Base-by-base conservation (phyloP, 108 stramenopile species). In the Chaetoceros tenuissimus region DNA sequence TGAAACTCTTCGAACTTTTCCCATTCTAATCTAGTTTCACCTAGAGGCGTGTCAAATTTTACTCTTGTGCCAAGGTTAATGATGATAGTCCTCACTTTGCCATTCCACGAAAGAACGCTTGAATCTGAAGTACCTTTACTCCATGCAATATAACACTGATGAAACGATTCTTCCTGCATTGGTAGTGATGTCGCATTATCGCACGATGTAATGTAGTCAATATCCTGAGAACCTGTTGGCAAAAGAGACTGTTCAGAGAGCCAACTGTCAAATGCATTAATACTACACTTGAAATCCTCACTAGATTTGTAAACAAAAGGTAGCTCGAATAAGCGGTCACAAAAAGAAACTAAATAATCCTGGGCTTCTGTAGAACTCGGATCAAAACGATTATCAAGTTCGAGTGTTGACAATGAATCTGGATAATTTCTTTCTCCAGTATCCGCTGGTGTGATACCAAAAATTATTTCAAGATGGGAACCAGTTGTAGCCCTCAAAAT, bases 401-500 rank as follows among this genome's bases (percentile, higher is more conserved):
- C 75, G 24, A 81, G 45, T 52, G 56, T 57, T 13, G 80, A 50
- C 59, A 64, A 74, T 7, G 48, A 30, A 5, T 43, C 50, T 13
- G 80, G 80, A 52, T 77, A 62, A 59, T 56, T 66, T 7, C 51
- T 53, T 31, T 77, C 63, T 22, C 71, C 77, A n/a, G 77, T 78
- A 25, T 78, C 77, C 7, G 67, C 77, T 59, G 71, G 67, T 29
- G 0, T 57, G 0, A 59, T 13, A 27, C 75, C 80, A 54, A 64
- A 76, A 2, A 61, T 54, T 1, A 80, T 68, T 5, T 31, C 44
- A 0, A 59, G 65, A 13, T 48, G 31, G 28, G 49, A 67, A 13
- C 77, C 77, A 16, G 51, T n/a, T n/a, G n/a, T n/a, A n/a, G n/a
- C n/a, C n/a, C n/a, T n/a, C n/a, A n/a, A n/a, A n/a, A n/a, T n/a